phyloP scores from a whole-genome alignment of 768 basidiomycete genomes.

The Nevesoporus exiguus region DNA sequence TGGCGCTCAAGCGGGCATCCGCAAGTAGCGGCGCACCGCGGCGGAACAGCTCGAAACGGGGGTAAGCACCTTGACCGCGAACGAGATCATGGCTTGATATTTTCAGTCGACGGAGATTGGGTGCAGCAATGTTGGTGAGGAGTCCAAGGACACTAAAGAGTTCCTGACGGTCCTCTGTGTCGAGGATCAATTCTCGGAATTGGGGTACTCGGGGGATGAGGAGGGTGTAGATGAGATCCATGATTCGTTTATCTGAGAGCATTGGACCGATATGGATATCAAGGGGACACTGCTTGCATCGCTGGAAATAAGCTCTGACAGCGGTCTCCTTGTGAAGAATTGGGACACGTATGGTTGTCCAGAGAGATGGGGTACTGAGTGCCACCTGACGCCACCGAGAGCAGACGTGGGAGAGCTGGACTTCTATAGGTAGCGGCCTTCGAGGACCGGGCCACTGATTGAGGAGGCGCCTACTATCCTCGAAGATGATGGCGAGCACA shows the following conservation, averaged over 20 bases:
- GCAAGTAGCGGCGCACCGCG: constrained; percentile 29
- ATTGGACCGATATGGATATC: constrained; percentile 32
- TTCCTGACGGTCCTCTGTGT: constrained; percentile 32
- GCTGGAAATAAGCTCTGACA: constrained; percentile 28
- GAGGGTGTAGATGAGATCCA: constrained; percentile 27
- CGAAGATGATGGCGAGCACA: constrained; percentile 34
- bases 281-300: constrained; percentile 32
- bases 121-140: constrained; percentile 24
- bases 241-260: constrained; percentile 18
- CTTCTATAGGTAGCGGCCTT: constrained; percentile 32
- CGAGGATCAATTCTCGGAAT: constrained; percentile 31
- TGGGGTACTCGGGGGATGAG: constrained; percentile 31
- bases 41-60: constrained; percentile 33
- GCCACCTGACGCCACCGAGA: constrained; percentile 35
- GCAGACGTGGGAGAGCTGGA: constrained; percentile 36
- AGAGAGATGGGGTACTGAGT: constrained; percentile 34
- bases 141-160: constrained; percentile 23
- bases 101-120: constrained; percentile 26
- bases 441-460: constrained; percentile 25
- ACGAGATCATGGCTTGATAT: constrained; percentile 26
- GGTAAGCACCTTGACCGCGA: constrained; percentile 25
- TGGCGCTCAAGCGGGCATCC: constrained; percentile 32
- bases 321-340: constrained; percentile 28
- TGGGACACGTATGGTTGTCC: constrained; percentile 34
- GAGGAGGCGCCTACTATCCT: constrained; percentile 30